Percentiles rank a stretch among this genome's conserved stretches.
Conservation (phyloP, 1,284 basidiomycete species). For the Moesziomyces sp. region DNA sequence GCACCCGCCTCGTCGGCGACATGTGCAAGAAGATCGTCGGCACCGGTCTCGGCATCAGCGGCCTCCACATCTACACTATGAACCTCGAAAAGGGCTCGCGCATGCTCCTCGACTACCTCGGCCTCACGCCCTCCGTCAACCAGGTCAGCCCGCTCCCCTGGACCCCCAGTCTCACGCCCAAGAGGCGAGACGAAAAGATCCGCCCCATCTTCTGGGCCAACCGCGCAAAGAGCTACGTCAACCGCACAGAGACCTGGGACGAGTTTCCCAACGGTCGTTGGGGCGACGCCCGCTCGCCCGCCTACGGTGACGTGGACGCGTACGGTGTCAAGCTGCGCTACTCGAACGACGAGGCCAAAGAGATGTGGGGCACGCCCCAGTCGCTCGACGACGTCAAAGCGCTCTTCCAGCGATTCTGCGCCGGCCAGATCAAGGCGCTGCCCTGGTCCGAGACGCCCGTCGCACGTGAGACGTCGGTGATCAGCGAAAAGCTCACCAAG, state of each 20-base stretch:
- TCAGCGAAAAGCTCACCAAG: constrained; percentile 80
- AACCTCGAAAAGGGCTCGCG: constrained; percentile 66
- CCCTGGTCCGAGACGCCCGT: constrained; percentile 96
- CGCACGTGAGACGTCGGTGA: constrained; percentile 84
- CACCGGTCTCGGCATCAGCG: constrained; percentile 59
- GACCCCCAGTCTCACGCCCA: constrained; percentile 64
- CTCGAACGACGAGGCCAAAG: constrained; percentile 79
- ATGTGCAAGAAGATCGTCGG: constrained; percentile 65
- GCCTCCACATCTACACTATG: constrained; percentile 68
- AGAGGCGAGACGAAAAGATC: constrained; percentile 66
- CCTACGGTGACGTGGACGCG: constrained; percentile 96
- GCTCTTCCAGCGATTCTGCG: constrained; percentile 68
- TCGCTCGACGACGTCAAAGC: constrained; percentile 60
- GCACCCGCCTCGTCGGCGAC: constrained; percentile 62
- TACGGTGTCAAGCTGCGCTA: constrained; percentile 75
- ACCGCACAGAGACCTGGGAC: constrained; percentile 78
- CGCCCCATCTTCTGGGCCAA: constrained; percentile 68
- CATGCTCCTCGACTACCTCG: constrained; percentile 66
- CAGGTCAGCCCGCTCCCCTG: constrained; percentile 65
- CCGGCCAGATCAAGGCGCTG: constrained; percentile 73
- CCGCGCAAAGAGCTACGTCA: constrained; percentile 63
- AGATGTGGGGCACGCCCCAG: constrained; percentile 51
- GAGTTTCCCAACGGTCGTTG: constrained; percentile 99
- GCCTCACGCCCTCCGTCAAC: constrained; percentile 61
- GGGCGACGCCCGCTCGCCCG: constrained; percentile 94